These are phyloP conservation scores for Pouteria glomerata DNA, from an alignment of 148 eudicot genomes.

Conservation along the genomic window DNA sequence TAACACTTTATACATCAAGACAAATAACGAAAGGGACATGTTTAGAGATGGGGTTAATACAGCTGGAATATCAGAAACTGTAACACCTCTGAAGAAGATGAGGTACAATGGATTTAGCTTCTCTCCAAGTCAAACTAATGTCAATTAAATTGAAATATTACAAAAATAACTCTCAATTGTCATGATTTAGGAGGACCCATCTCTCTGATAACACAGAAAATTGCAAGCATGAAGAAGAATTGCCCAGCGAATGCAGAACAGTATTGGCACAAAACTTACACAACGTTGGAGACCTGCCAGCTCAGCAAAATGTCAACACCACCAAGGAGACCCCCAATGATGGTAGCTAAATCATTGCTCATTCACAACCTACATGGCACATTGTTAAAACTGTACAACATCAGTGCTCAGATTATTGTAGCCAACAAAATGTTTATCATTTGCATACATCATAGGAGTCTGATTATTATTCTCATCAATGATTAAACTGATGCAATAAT, in stretches of 20 bases:
- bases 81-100: conserved; percentile 44
- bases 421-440: conserved; percentile 3
- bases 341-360: conserved; percentile 27
- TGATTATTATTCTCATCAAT: not conserved
- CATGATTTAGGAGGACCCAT: conserved; percentile 42
- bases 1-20: conserved; percentile 37
- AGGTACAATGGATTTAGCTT: conserved; percentile 35
- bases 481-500: conserved; percentile 1
- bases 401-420: conserved; percentile 1
- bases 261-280: conserved; percentile 50
- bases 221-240: conserved; percentile 23
- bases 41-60: conserved; percentile 26
- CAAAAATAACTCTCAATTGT: conserved; percentile 1
- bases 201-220: conserved; percentile 33
- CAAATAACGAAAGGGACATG: conserved; percentile 66
- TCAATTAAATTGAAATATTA: not conserved
- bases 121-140: not conserved
- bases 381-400: not conserved
- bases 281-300: conserved; percentile 18
- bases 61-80: conserved; percentile 29
- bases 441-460: not conserved
- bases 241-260: conserved; percentile 25
- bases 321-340: conserved; percentile 34
- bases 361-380: conserved; percentile 3
- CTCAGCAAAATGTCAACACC: conserved; percentile 22